phyloP scores from a whole-genome alignment of 768 basidiomycete genomes.

The Pilatotrama ljubarskyi region DNA sequence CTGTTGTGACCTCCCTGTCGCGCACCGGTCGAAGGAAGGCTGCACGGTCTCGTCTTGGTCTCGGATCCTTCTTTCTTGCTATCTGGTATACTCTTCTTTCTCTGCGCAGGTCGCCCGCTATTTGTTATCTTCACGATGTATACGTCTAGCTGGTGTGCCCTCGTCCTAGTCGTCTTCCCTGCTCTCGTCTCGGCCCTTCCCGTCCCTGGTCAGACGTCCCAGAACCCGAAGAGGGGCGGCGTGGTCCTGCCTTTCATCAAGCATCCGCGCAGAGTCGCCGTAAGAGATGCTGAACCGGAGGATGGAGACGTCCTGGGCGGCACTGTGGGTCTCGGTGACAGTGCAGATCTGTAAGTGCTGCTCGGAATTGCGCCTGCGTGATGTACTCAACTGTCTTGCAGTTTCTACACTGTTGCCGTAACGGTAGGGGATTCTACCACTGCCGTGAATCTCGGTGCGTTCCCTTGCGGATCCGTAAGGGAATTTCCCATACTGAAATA shows the following conservation, averaged over 20 bases:
- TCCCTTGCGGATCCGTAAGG: background rate
- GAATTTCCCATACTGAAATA: background rate
- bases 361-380: background rate
- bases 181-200: slow-evolving; percentile 13
- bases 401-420: slow-evolving; percentile 64
- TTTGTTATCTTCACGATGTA: slow-evolving; percentile 22
- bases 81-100: slow-evolving; percentile 20
- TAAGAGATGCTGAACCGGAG: slow-evolving; percentile 2
- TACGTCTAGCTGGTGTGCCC: slow-evolving; percentile 23
- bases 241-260: slow-evolving; percentile 11
- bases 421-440: slow-evolving; percentile 53
- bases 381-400: slow-evolving; percentile 26
- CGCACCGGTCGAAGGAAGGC: slow-evolving; percentile 18
- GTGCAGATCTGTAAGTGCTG: slow-evolving; percentile 56
- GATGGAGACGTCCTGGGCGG: slow-evolving; percentile 20
- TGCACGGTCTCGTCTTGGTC: slow-evolving; percentile 12
- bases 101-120: slow-evolving; percentile 26
- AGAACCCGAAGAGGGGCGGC: slow-evolving; percentile 10
- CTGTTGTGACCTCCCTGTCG: slow-evolving; percentile 12
- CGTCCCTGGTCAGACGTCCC: slow-evolving; percentile 3
- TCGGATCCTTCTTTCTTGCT: slow-evolving; percentile 14
- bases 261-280: slow-evolving; percentile 14
- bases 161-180: slow-evolving; percentile 9
- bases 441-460: slow-evolving; percentile 63
- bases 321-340: slow-evolving; percentile 59